phyloP scores from a whole-genome alignment of 495 filamentous ascomycete species.

The Halenospora varia region DNA sequence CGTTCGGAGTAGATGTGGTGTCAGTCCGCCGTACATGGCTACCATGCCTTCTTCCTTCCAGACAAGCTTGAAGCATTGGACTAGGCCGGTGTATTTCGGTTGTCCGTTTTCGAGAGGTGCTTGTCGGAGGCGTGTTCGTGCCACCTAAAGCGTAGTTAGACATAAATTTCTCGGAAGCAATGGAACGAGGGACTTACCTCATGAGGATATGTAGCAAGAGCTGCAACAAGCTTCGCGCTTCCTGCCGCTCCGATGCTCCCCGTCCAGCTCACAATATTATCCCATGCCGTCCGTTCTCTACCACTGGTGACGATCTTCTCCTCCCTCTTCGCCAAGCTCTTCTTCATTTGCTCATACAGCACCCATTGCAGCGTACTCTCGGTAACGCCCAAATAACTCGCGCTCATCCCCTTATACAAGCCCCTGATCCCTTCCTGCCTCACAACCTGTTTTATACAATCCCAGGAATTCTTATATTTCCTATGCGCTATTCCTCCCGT shows the following conservation, averaged over 20 bases:
- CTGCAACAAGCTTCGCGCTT: conserved; percentile 74
- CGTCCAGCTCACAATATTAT: conserved; percentile 58
- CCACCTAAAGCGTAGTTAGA: conserved; percentile 48
- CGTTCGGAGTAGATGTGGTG: conserved; percentile 80
- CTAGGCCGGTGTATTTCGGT: conserved; percentile 76
- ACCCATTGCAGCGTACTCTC: conserved; percentile 87
- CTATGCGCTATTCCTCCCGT: conserved; percentile 45
- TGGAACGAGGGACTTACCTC: conserved; percentile 51
- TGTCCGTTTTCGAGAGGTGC: conserved; percentile 68
- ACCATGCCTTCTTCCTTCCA: conserved; percentile 81
- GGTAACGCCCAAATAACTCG: conserved; percentile 79
- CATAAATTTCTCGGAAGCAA: no score
- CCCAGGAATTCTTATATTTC: conserved; percentile 75
- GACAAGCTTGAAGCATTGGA: conserved; percentile 77
- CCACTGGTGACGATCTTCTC: conserved; percentile 48
- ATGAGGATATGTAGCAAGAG: conserved; percentile 80
- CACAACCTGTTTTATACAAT: conserved; percentile 74
- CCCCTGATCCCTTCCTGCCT: conserved; percentile 72
- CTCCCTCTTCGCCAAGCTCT: conserved; percentile 54
- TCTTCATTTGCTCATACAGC: conserved; percentile 82
- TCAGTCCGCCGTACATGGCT: conserved; percentile 79
- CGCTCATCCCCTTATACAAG: conserved; percentile 80
- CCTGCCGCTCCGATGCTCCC: conserved; percentile 76
- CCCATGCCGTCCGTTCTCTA: conserved; percentile 54
- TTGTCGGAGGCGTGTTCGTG: conserved; percentile 75